Base-by-base conservation (phyloP, 305 asterid species). In the Ajuga reptans region DNA sequence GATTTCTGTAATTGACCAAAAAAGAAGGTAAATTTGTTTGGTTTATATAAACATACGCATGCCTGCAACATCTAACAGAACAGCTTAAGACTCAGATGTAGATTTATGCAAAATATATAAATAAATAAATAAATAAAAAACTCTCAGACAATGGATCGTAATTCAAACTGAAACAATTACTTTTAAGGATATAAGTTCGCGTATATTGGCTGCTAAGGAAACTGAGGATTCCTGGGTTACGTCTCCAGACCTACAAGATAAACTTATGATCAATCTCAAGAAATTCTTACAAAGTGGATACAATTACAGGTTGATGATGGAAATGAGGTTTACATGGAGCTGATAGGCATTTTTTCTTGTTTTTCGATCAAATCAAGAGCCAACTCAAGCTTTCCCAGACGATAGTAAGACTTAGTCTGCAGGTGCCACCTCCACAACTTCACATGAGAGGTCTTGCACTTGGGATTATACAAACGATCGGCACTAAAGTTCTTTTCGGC, bases 341-440 rank as follows among this genome's bases (percentile, higher is more conserved):
- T 76, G 62, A 16, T 34, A 41, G 82, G 71, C 54, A 61, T 36
- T 43, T 85, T 78, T 79, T 86, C 91, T 78, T 68, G 91, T 69
- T 84, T 83, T 73, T 83, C 96, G 75, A 91, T 86, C 79, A 89
- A 78, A 69, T 83, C 90, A 85, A 91, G 97, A 74, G 97, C 95
- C 77, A 73, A 57, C 51, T 90, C 97, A 69, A 92, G 91, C 82
- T 72, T 86, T 55, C 96, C 98, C 71, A 82, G 75, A 79, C 86
- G 89, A 81, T 78, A 92, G 58, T 83, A 73, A 69, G 89, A 84
- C 84, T 80, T 90, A 24, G 85, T 67, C 85, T 83, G 89, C 62
- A 90, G 81, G 68, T 46, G 72, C 91, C 93, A 87, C 80, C 97
- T 92, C 98, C 98, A 92, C 57, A 80, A 71, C 65, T 71, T 86